Percentiles rank a stretch among this genome's conserved stretches.
Conservation (phyloP, 495 filamentous ascomycete species). For the Penicillium mononematosum region DNA sequence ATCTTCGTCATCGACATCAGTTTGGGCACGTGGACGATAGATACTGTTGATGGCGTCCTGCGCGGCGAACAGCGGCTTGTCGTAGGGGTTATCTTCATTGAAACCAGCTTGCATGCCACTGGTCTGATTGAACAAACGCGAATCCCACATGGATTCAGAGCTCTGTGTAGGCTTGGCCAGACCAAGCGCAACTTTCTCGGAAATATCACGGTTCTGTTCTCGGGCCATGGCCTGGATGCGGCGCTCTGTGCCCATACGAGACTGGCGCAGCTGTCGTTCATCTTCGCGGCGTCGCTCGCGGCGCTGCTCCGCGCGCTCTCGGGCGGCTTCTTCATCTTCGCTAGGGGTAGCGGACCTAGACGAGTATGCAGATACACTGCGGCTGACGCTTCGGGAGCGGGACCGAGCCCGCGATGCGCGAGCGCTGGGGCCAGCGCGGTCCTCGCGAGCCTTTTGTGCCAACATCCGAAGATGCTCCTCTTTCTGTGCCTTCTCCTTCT, state of each 20-base stretch:
- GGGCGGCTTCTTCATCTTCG: conserved; percentile 64
- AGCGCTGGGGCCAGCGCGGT: conserved; percentile 56
- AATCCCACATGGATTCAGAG: conserved; percentile 94
- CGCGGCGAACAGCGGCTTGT: conserved; percentile 94
- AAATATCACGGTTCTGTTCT: conserved; percentile 95
- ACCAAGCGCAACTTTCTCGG: conserved; percentile 93
- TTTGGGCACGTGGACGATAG: conserved; percentile 74
- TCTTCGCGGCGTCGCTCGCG: conserved; percentile 76
- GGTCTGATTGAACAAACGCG: conserved; percentile 89
- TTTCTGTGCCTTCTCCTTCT: conserved; percentile 92
- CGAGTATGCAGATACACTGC: conserved; percentile 56
- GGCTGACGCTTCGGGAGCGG: conserved; percentile 47
- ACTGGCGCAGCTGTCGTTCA: conserved; percentile 87
- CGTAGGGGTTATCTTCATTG: conserved; percentile 97
- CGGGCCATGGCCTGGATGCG: conserved; percentile 87
- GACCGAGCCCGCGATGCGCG: conserved; percentile 50
- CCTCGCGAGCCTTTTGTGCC: conserved; percentile 88
- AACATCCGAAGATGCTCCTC: conserved; percentile 89
- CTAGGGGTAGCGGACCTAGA: conserved; percentile 55
- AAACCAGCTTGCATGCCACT: conserved; percentile 86
- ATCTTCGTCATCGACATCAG: conserved; percentile 72
- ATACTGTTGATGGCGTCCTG: conserved; percentile 95
- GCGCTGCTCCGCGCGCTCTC: conserved; percentile 74
- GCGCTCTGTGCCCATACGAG: conserved; percentile 91
- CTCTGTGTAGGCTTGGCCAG: conserved; percentile 91